Percentiles rank a stretch among this genome's conserved stretches.
phyloP scores from a whole-genome alignment of 2,329 filamentous ascomycete genomes.

The Aspergillus amoenus region DNA sequence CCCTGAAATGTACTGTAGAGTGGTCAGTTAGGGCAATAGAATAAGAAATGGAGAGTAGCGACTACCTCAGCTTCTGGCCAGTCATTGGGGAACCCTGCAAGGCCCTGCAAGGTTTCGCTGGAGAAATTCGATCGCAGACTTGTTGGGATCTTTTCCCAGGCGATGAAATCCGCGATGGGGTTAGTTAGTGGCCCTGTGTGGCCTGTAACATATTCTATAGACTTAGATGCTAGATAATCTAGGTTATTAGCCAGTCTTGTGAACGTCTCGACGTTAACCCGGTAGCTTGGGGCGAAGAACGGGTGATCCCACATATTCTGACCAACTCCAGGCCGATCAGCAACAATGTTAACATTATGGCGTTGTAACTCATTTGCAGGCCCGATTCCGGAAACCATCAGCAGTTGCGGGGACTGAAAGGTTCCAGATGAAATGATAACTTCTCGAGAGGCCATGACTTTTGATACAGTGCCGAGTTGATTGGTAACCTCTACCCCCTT shows the following conservation, averaged over 20 bases:
- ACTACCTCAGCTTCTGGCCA: conserved; percentile 8
- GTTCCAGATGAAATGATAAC: conserved; percentile 52
- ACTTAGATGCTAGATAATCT: neutral
- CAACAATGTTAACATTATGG: conserved; percentile 42
- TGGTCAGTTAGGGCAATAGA: neutral
- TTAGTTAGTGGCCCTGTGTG: neutral
- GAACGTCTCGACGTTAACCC: conserved; percentile 23
- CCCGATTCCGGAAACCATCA: conserved; percentile 53
- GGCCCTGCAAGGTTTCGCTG: neutral
- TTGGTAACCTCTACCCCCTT: conserved; percentile 39
- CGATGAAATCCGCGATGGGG: conserved; percentile 4
- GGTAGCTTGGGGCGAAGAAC: conserved; percentile 25
- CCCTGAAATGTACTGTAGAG: conserved; percentile 25
- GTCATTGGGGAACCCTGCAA: conserved; percentile 1
- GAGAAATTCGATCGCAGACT: neutral
- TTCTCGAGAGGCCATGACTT: conserved; percentile 38
- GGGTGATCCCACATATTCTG: conserved; percentile 34
- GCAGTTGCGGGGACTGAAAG: conserved; percentile 46
- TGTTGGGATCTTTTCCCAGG: conserved; percentile 13
- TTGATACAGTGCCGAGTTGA: conserved; percentile 44
- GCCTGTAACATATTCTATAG: neutral
- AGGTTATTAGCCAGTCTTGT: conserved; percentile 14
- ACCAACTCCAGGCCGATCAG: conserved; percentile 52
- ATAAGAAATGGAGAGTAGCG: neutral
- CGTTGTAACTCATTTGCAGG: conserved; percentile 34